phyloP scores from a whole-genome alignment of 1,284 basidiomycete genomes.

The Cutaneotrichosporon sp. region DNA sequence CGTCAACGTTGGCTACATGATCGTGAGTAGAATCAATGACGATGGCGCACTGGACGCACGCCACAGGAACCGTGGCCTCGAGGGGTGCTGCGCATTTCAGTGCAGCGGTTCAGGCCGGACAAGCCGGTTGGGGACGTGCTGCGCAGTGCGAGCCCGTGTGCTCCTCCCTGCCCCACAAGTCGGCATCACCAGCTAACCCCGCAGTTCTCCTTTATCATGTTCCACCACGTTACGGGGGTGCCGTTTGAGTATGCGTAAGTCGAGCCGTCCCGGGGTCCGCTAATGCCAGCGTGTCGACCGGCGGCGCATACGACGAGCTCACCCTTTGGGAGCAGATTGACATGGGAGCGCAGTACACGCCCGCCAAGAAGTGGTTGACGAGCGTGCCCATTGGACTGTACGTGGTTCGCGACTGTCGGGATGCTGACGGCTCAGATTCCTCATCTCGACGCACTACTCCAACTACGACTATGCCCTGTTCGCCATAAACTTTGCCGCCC shows the following conservation, averaged over 20 bases:
- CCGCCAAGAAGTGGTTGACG: conserved; percentile 95
- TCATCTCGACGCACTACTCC: conserved; percentile 97
- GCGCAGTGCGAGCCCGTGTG: neutral
- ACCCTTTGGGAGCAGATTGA: conserved; percentile 99
- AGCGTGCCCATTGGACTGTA: conserved; percentile 85
- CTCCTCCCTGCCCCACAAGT: neutral
- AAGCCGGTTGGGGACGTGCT: neutral
- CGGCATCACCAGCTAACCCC: neutral
- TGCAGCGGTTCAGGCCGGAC: neutral
- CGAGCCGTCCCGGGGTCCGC: conserved; percentile 1
- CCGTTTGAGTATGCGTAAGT: conserved; percentile 71
- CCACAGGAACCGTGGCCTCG: too few relatives aligned
- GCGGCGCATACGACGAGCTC: conserved; percentile 92
- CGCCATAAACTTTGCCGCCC: conserved; percentile 79
- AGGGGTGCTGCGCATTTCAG: neutral
- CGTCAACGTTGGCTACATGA: conserved; percentile 86
- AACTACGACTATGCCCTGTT: conserved; percentile 91
- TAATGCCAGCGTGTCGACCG: conserved; percentile 51
- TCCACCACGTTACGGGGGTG: conserved; percentile 95
- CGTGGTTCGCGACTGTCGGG: conserved; percentile 44
- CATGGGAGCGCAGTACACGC: conserved; percentile 95
- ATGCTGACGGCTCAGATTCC: conserved; percentile 59
- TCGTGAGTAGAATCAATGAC: too few relatives aligned
- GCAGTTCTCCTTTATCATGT: conserved; percentile 96
- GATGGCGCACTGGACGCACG: too few relatives aligned